Evolutionary conservation across 371 early-diverging fungal species (phyloP), one percentile per base, ranked within the genome.

Genomic region (Lichtheimia ramosa): DNA sequence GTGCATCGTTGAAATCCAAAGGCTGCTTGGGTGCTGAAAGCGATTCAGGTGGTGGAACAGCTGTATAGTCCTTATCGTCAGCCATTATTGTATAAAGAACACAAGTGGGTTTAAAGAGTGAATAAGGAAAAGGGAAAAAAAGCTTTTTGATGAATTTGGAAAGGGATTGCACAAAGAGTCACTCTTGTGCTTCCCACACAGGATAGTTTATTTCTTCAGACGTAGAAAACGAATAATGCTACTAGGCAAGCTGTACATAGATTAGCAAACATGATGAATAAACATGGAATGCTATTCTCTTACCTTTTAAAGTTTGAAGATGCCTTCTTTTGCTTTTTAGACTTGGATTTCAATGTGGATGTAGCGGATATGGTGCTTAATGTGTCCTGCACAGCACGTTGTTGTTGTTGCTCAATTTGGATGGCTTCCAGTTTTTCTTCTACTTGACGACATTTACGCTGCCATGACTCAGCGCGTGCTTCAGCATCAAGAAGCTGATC

Each of bases 1-100:
- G 62, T 0, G 92, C 93, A 56, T 82, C 84, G 25, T 79, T 78
- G 59, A 90, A 89, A 62, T 88, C 82, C 28, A 83, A 75, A 48
- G 72, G 70, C 40, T 76, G 67, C 58, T 58, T 54, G 5, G 48
- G 43, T 21, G 74, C 62, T 46, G 66, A 58, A 3, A 79, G 62
- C 7, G 68, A 65, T 20, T 68, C 58, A 23, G 79, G 79, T 41
- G 79, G 79, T 23, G 79, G 79, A 2, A 79, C 75, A 21, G 75
- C 69, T 41, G 73, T 69, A 42, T 73, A 78, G 53, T 65, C 43
- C 51, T 69, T 64, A 41, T 68, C 63, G 34, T 66, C 70, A 62
- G 62, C 69, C 18, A 56, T 56, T n/a, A 51, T 40, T 41, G 8
- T 24, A 23, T 34, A 16, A 46, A 13, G 18, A 21, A 25, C 8